A percentile compares a stretch with the other conserved stretches of the same genome.
phyloP scores from a whole-genome alignment of 805 yeast species.

The Wickerhamiella slavikovae region DNA sequence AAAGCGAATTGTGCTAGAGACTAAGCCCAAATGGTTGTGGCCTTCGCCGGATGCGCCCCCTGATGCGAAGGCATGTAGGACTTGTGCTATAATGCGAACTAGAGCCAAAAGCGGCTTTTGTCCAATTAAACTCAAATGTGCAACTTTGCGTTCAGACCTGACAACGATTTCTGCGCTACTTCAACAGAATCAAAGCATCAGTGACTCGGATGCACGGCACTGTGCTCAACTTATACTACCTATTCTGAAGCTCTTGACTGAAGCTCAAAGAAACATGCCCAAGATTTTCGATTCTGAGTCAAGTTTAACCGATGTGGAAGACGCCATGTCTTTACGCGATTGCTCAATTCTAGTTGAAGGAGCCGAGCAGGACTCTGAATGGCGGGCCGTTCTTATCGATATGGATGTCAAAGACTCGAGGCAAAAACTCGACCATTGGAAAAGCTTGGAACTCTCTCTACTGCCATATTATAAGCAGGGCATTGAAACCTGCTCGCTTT shows the following conservation, averaged over 20 bases:
- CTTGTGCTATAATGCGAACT: conserved; percentile 30
- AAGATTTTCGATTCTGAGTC: neutral
- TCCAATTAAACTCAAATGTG: conserved; percentile 27
- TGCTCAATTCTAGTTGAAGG: conserved; percentile 30
- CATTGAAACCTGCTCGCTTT: neutral
- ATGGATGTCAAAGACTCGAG: conserved; percentile 29
- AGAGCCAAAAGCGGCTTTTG: conserved; percentile 23
- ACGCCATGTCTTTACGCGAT: conserved; percentile 37
- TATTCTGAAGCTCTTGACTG: conserved; percentile 7
- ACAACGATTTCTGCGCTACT: too few relatives aligned
- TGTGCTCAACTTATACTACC: too few relatives aligned
- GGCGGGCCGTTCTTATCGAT: conserved; percentile 27
- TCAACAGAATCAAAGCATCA: conserved; percentile 2
- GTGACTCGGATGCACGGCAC: conserved; percentile 2
- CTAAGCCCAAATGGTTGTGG: conserved; percentile 44
- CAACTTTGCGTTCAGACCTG: conserved; percentile 14
- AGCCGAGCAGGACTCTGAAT: conserved; percentile 11
- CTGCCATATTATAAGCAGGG: conserved; percentile 3
- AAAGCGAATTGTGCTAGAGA: conserved; percentile 20
- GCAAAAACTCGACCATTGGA: conserved; percentile 32
- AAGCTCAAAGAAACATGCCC: conserved; percentile 10
- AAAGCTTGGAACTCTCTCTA: conserved; percentile 20
- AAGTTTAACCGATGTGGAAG: conserved; percentile 19
- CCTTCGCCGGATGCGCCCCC: conserved; percentile 24
- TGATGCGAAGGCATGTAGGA: conserved; percentile 26